These are phyloP conservation scores for Talaromyces sp. DNA, from an alignment of 2,329 filamentous ascomycete genomes.

Conservation along the genomic window DNA sequence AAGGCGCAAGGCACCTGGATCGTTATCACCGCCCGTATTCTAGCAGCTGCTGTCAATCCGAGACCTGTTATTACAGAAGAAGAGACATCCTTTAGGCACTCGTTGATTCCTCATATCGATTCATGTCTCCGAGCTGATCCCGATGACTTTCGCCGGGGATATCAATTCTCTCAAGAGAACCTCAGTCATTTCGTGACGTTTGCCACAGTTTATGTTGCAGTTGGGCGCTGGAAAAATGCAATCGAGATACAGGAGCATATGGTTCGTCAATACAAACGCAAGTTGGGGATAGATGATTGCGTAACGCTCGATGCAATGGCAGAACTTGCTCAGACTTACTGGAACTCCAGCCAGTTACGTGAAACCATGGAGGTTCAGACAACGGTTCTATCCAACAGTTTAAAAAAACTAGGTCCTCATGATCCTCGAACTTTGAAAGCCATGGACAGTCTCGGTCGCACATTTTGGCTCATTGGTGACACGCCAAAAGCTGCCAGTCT, in stretches of 20 bases:
- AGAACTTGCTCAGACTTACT: background rate
- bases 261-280: background rate
- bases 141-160: no score
- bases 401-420: background rate
- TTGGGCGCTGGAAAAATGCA: background rate
- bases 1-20: background rate
- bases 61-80: no score
- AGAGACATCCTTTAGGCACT: no score
- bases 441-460: background rate
- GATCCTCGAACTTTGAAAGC: background rate
- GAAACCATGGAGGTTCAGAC: background rate
- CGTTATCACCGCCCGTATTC: background rate
- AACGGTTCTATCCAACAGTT: no score
- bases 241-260: background rate
- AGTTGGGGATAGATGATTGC: background rate
- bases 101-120: no score
- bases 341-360: background rate
- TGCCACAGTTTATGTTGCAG: background rate
- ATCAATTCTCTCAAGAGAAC: no score
- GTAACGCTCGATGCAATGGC: conserved; percentile 1
- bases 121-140: no score
- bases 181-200: background rate
- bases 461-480: background rate
- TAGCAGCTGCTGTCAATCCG: no score
- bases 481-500: background rate